Evolutionary conservation across 305 asterid species (phyloP), one percentile per base, ranked within the genome.

Genomic region (Fraxinus xanthoxyloides): DNA sequence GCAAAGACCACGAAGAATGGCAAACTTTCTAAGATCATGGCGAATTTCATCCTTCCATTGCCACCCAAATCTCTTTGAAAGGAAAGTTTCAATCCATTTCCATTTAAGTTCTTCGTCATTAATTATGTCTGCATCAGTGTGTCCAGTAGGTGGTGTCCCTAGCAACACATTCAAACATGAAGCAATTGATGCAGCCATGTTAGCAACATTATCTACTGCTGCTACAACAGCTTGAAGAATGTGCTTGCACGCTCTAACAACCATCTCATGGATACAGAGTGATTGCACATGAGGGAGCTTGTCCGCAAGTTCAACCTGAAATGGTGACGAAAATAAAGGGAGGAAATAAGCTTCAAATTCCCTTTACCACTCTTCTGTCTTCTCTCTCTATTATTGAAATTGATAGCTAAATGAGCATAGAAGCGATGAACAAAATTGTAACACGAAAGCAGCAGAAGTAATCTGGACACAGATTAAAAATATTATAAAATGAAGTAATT

Each of bases 271-370:
- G 75, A 91, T 86, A 83, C 98, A 94, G 81, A 94, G 96, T 84
- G 98, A 94, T 89, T 90, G 98, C 72, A 94, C 98, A 83, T 92
- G 98, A 76, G 97, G 97, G 59, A 92, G 96, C 90, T 90, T 94
- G 86, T 92, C 95, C 26, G 97, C 90, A 85, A 92, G 98, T 90
- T 94, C 95, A 80, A 94, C 97, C 98, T 94, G 92, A 56, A 76
- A 84, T 72, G 74, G 69, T 40, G 79, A 83, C 61, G 48, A 69
- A 85, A 31, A 21, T 80, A 84, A 54, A 73, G 56, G 65, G 82
- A 84, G 75, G 77, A 78, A 77, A 79, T 69, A 26, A 82, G 82
- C 72, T 19, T 48, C 17, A 35, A 40, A 82, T 82, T 65, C 76
- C 78, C 69, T 79, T 46, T 26, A 84, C 17, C n/a, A 81, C 40